Base-by-base conservation (phyloP, 2,329 filamentous ascomycete genomes). In the Penicillium oxalicum region DNA sequence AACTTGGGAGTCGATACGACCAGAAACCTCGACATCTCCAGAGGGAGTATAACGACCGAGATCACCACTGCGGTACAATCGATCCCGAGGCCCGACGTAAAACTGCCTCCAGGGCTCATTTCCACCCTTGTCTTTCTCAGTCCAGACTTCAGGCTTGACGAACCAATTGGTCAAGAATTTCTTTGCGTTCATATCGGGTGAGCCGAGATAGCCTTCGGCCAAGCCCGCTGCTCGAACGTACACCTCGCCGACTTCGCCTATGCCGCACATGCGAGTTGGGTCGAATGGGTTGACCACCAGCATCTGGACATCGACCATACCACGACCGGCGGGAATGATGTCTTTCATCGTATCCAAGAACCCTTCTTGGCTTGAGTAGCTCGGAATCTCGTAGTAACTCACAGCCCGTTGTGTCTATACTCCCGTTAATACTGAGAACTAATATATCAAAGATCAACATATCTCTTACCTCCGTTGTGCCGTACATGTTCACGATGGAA, bases 161-260 rank as follows among this genome's bases (percentile, higher is more conserved):
- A 95, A 95, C 88, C 89, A 95, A 66, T 90, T 95, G 45, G 73
- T 69, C 9, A 95, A 63, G 61, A 95, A 95, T 68, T 95, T 95
- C 60, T 82, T 74, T 51, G 79, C 71, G 53, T 82, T 94, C 58
- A 84, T 76, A 47, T 83, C 78, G 0, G 75, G 73, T 1, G 62
- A 59, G n/a, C 70, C 81, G 1, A 86, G 74, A 61, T 95, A 95
- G 2, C 86, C 86, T 64, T 94, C 88, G 1, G 91, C 88, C 38
- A 96, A 76, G 52, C 91, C 91, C 44, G 79, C 88, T 8, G 91
- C 88, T 42, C 91, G 77, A 29, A 95, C 79, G 52, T 86, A 89
- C 8, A 95, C 83, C 67, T 95, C 90, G 32, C 91, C 91, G 39
- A 86, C 80, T 65, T 95, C 87, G 6, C 90, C 90, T 25, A 93